Conservation (phyloP, 1,284 basidiomycete genomes). For the Cutaneotrichosporon sp. region DNA sequence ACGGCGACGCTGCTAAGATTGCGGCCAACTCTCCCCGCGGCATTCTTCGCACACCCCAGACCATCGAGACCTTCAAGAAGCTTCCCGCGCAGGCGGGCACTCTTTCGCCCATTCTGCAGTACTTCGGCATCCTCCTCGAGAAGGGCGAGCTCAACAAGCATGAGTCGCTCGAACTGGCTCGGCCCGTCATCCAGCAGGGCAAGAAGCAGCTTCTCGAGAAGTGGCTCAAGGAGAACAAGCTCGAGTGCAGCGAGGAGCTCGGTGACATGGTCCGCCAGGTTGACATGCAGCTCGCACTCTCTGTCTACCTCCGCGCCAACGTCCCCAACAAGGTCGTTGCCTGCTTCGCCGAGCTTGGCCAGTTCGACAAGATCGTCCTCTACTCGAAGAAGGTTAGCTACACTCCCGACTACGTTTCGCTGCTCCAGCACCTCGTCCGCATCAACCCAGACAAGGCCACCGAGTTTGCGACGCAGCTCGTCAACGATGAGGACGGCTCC, state of each 20-base stretch:
- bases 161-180: constrained; percentile 93
- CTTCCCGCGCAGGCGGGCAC: constrained; percentile 87
- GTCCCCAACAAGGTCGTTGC: constrained; percentile 98
- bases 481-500: constrained; percentile 89
- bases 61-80: constrained; percentile 97
- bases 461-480: constrained; percentile 93
- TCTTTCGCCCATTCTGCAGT: constrained; percentile 94
- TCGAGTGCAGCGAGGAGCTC: constrained; percentile 97
- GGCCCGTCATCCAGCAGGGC: constrained; percentile 93
- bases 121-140: constrained; percentile 96
- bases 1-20: constrained; percentile 94
- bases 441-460: constrained; percentile 97
- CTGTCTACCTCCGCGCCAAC: constrained; percentile 96
- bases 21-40: constrained; percentile 97
- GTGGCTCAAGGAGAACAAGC: constrained; percentile 99
- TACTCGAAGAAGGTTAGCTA: constrained; percentile 98
- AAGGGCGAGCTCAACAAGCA: constrained; percentile 97
- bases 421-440: constrained; percentile 97
- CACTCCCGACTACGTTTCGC: constrained; percentile 86
- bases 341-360: constrained; percentile 98
- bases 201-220: constrained; percentile 98
- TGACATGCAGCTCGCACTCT: constrained; percentile 98
- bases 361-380: constrained; percentile 96
- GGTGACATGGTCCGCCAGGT: constrained; percentile 88
- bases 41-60: constrained; percentile 89